Conservation (phyloP, 73 alveolate genomes). For the Paraurostyla sp. region DNA sequence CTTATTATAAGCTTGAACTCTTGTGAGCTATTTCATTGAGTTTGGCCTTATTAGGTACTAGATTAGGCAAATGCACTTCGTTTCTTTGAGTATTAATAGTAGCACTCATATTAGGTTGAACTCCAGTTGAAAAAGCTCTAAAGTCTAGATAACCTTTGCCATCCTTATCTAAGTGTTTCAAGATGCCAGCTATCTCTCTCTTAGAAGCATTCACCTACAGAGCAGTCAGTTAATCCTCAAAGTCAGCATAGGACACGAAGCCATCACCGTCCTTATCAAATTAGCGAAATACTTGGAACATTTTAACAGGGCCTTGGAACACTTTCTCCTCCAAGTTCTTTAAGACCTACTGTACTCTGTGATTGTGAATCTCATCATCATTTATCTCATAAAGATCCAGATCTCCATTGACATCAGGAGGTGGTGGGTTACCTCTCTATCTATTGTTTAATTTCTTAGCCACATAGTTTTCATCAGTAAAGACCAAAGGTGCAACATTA, state of each 20-base stretch:
- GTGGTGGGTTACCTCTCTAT: slow-evolving; percentile 65
- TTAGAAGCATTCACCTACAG: slow-evolving; percentile 51
- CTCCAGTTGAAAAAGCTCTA: slow-evolving; percentile 45
- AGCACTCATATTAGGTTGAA: slow-evolving; percentile 66
- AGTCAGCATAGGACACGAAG: slow-evolving; percentile 74
- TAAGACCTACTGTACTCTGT: slow-evolving; percentile 26
- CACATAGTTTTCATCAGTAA: slow-evolving; percentile 49
- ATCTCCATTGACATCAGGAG: slow-evolving; percentile 60
- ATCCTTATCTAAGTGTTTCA: slow-evolving; percentile 53
- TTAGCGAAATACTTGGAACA: slow-evolving; percentile 49
- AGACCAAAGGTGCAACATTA: slow-evolving; percentile 53
- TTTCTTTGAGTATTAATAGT: background rate
- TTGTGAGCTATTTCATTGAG: background rate
- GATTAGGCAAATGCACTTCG: slow-evolving; percentile 46
- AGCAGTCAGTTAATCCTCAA: slow-evolving; percentile 53
- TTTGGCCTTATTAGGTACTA: slow-evolving; percentile 42
- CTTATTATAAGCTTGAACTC: background rate
- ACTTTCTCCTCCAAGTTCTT: slow-evolving; percentile 67
- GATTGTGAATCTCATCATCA: slow-evolving; percentile 34
- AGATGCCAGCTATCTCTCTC: slow-evolving; percentile 26
- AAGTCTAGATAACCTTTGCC: slow-evolving; percentile 71
- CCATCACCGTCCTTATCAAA: slow-evolving; percentile 80
- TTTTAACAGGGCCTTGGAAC: slow-evolving; percentile 50
- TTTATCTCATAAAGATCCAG: background rate
- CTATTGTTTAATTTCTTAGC: slow-evolving; percentile 35